Conservation (phyloP, 257 asterid genomes). For the Eucommia ulmoides region DNA sequence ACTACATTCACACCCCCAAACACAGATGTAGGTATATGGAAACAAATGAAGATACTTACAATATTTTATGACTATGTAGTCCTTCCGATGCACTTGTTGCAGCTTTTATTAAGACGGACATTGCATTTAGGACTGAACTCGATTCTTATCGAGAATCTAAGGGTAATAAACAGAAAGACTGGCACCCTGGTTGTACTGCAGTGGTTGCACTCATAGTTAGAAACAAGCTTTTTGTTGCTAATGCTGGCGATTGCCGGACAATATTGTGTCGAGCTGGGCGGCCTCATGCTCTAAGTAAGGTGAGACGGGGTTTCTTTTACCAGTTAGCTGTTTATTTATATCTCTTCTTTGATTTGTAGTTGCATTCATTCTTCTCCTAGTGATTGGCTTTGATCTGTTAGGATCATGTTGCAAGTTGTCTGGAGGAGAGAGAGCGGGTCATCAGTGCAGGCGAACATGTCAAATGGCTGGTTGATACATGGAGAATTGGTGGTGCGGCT, state of each 20-base stretch:
- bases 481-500: conserved; percentile 94
- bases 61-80: conserved; percentile 27
- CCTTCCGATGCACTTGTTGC: conserved; percentile 63
- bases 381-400: conserved; percentile 32
- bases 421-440: conserved; percentile 82
- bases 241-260: conserved; percentile 94
- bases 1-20: too few relatives aligned
- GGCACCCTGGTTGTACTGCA: conserved; percentile 97
- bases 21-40: too few relatives aligned
- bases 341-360: neutral
- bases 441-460: conserved; percentile 58
- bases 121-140: conserved; percentile 65
- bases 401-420: conserved; percentile 93
- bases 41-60: too few relatives aligned
- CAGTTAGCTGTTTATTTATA: neutral
- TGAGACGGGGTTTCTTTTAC: conserved; percentile 22
- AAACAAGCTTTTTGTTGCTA: conserved; percentile 77
- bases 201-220: conserved; percentile 54
- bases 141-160: conserved; percentile 35
- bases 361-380: conserved; percentile 3
- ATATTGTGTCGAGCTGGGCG: conserved; percentile 67
- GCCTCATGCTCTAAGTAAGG: conserved; percentile 75
- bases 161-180: conserved; percentile 50
- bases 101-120: conserved; percentile 73
- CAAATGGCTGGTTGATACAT: conserved; percentile 84